Evolutionary conservation across 2,329 filamentous ascomycete genomes (phyloP).

Genomic region (Fusarium tjaetaba): DNA sequence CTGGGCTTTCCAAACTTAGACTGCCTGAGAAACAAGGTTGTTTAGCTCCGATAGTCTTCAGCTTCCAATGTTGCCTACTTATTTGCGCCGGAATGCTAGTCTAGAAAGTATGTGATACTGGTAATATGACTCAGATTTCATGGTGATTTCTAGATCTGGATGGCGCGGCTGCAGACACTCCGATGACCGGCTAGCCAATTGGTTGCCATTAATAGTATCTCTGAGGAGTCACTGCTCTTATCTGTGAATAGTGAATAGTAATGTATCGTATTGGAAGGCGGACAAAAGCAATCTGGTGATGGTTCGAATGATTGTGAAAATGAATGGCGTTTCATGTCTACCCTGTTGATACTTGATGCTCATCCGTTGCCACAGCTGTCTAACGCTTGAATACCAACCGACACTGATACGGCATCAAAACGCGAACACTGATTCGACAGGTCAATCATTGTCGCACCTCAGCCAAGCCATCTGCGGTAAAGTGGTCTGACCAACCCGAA

Average conservation of each 20-base stretch:
- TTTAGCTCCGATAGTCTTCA: neutral
- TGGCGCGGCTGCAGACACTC: neutral
- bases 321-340: neutral
- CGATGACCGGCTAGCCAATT: neutral
- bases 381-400: neutral
- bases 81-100: neutral
- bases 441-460: neutral
- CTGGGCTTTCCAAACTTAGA: neutral
- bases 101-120: neutral
- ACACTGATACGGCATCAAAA: too few relatives aligned
- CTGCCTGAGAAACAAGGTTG: neutral
- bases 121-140: too few relatives aligned
- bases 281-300: too few relatives aligned
- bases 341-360: too few relatives aligned
- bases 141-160: neutral
- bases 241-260: neutral
- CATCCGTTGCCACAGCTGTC: neutral
- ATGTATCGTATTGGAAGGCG: too few relatives aligned
- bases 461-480: accelerated
- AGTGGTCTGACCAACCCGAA: neutral
- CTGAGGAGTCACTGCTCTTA: neutral
- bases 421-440: too few relatives aligned
- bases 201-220: accelerated
- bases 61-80: neutral
- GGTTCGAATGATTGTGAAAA: neutral